Base-by-base conservation (phyloP, 345 rosid genomes). In the Pugionium cornutum region DNA sequence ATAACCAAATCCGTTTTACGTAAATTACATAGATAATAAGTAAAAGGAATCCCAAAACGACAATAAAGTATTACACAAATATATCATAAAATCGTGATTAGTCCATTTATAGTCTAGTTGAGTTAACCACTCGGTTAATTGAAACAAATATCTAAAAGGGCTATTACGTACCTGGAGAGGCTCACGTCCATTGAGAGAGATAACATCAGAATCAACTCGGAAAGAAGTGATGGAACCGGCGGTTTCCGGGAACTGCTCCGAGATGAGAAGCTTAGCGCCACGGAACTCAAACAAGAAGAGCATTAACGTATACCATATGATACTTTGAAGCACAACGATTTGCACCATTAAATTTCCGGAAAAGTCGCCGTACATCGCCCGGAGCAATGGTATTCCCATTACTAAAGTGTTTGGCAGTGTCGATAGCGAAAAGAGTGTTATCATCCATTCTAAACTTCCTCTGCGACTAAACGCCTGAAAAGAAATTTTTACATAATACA, bases 361-460 rank as follows among this genome's bases (percentile, higher is more conserved):
- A 49, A 82, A 86, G 41, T 86, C 96, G 0, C 96, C 92, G 18
- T 89, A 89, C 96, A 86, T 89, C 10, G 96, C 96, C 58, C 81
- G 70, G n/a, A 89, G 63, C 31, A 89, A 86, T 0, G 96, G 96
- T 62, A 89, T 86, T 2, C 92, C 96, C 92, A 86, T 86, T 3
- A 89, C 96, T 1, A 89, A 80, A 31, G 96, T 89, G 75, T 86
- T 89, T 7, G 96, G 96, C 6, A 89, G 85, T 37, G 96, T 83
- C 1, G 92, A 89, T 4, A 89, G 77, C 2, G 96, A 89, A 73
- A 86, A 89, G 9, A 89, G 76, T 1, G 92, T 86, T 66, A 89
- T 89, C 86, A 84, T 82, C 92, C 96, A 89, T 55, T 89, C 96
- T 3, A 82, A 78, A 66, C 58, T 80, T 40, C 89, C 87, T 4